A percentile compares a stretch with the other conserved stretches of the same genome.
phyloP scores from a whole-genome alignment of 2,329 filamentous ascomycete species.

The Ramichloridium luteum region DNA sequence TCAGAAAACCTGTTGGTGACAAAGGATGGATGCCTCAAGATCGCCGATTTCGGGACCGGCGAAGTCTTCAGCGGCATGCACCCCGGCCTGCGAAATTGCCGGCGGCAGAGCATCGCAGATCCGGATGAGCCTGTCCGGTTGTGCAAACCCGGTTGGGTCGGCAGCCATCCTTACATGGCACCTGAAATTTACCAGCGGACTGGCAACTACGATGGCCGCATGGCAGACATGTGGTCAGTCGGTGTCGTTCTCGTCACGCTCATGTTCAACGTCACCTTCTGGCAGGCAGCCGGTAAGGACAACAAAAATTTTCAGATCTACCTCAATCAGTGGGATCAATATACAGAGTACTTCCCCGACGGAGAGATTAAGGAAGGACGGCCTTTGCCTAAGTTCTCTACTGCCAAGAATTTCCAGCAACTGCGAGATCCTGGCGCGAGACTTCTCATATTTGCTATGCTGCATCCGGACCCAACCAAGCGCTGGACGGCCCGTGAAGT shows the following conservation, averaged over 20 bases:
- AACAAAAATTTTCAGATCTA: slow-evolving; percentile 51
- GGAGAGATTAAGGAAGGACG: slow-evolving; percentile 36
- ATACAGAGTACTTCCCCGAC: slow-evolving; percentile 45
- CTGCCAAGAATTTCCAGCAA: slow-evolving; percentile 50
- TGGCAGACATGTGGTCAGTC: slow-evolving; percentile 75
- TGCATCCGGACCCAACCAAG: slow-evolving; percentile 62
- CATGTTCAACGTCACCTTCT: slow-evolving; percentile 58
- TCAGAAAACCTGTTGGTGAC: slow-evolving; percentile 74
- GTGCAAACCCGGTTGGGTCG: slow-evolving; percentile 70
- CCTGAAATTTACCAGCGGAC: slow-evolving; percentile 68
- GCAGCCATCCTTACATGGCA: slow-evolving; percentile 75
- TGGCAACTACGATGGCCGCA: slow-evolving; percentile 57
- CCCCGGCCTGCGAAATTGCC: slow-evolving; percentile 51
- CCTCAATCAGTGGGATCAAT: slow-evolving; percentile 55
- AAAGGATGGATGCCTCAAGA: slow-evolving; percentile 70
- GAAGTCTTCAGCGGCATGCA: slow-evolving; percentile 76
- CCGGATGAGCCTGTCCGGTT: slow-evolving; percentile 59
- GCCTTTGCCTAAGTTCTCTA: slow-evolving; percentile 43
- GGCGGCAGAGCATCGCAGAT: slow-evolving; percentile 51
- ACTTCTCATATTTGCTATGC: slow-evolving; percentile 64
- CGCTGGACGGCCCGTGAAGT: slow-evolving; percentile 60
- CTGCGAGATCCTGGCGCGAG: slow-evolving; percentile 58
- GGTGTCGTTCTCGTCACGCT: slow-evolving; percentile 74
- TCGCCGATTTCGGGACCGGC: slow-evolving; percentile 83
- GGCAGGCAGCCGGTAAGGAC: slow-evolving; percentile 52